These are phyloP conservation scores for Anthracocystis panici-leucophaei DNA, from an alignment of 1,284 basidiomycete genomes.

Conservation along the genomic window DNA sequence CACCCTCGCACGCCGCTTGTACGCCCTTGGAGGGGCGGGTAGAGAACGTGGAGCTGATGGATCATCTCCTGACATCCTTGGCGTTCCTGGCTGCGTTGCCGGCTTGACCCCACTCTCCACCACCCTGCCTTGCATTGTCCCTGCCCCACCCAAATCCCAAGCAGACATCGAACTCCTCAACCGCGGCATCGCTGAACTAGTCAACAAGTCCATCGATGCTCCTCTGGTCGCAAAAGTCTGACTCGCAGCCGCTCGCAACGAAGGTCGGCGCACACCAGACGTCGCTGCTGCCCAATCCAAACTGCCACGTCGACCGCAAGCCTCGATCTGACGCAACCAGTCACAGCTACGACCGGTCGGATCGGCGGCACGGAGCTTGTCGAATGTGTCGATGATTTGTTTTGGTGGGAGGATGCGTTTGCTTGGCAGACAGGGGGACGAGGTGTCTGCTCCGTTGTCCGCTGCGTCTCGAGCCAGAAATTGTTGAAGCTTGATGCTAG, in stretches of 20 bases:
- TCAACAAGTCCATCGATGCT: slow-evolving; percentile 1
- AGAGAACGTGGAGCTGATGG: slow-evolving; percentile 3
- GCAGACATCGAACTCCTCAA: slow-evolving; percentile 18
- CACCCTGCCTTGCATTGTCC: neutral
- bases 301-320: slow-evolving; percentile 12
- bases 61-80: neutral
- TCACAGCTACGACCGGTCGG: slow-evolving; percentile 26
- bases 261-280: neutral
- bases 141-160: slow-evolving; percentile 8
- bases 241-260: slow-evolving; percentile 13
- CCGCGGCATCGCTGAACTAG: neutral
- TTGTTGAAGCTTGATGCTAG: neutral
- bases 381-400: slow-evolving; percentile 50
- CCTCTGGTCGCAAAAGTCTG: slow-evolving; percentile 14
- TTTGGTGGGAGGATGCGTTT: slow-evolving; percentile 57
- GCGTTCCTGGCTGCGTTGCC: neutral
- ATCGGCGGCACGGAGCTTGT: slow-evolving; percentile 39
- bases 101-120: neutral
- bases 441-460: neutral
- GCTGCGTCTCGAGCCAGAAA: neutral
- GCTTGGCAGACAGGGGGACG: slow-evolving; percentile 16
- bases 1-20: slow-evolving; percentile 15
- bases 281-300: slow-evolving; percentile 14
- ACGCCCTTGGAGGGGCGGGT: slow-evolving; percentile 31
- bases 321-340: slow-evolving; percentile 31